Conservation (phyloP, 164 flowering plant genomes). For the Berberis thunbergii region DNA sequence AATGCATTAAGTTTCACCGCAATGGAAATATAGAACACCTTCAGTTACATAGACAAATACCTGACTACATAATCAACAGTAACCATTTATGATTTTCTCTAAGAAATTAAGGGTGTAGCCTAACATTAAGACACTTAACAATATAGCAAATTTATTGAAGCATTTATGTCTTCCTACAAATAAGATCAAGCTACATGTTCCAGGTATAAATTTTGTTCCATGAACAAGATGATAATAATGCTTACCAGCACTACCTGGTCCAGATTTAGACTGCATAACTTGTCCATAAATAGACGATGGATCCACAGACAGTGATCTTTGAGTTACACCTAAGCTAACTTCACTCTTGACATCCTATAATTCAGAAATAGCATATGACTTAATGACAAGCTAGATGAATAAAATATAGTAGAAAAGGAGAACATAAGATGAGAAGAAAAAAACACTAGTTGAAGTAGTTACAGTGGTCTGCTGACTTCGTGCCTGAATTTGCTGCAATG, state of each 20-base stretch:
- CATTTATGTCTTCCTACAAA: not conserved
- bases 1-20: too few relatives aligned
- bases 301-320: slow-evolving; percentile 69
- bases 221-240: not conserved
- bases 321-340: slow-evolving; percentile 51
- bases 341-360: slow-evolving; percentile 67
- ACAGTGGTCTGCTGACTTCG: slow-evolving; percentile 51
- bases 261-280: slow-evolving; percentile 77
- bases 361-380: slow-evolving; percentile 6
- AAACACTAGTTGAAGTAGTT: slow-evolving; percentile 20
- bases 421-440: not conserved
- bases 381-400: not conserved
- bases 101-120: too few relatives aligned
- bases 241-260: slow-evolving; percentile 58
- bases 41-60: too few relatives aligned
- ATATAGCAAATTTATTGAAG: too few relatives aligned
- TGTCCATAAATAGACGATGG: slow-evolving; percentile 79
- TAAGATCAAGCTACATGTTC: not conserved
- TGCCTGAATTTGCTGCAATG: slow-evolving; percentile 81
- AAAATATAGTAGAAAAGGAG: slow-evolving; percentile 1
- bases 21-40: too few relatives aligned
- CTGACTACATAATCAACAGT: too few relatives aligned
- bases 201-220: not conserved
- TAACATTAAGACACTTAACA: too few relatives aligned
- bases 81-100: too few relatives aligned